Evolutionary conservation across 345 rosid species (phyloP).

Genomic region (Reutealis trisperma): DNA sequence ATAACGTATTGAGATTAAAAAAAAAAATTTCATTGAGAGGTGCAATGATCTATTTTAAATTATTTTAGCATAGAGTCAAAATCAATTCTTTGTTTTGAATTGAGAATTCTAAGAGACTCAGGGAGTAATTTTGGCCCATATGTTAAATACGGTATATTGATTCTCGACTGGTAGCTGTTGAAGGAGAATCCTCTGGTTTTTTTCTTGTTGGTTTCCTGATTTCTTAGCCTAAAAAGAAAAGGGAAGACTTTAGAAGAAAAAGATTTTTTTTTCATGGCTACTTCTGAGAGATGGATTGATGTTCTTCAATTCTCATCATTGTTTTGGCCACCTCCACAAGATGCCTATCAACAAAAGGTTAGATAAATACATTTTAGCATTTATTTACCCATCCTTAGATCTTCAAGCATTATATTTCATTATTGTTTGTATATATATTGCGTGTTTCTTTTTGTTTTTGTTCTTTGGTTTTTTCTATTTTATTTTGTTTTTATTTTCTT

Average conservation of each 20-base stretch:
- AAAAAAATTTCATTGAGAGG: not conserved
- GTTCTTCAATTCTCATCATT: slow-evolving; percentile 84
- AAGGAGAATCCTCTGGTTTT: not conserved
- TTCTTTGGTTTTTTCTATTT: not conserved
- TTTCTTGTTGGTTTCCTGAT: not conserved
- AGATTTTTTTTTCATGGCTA: slow-evolving; percentile 44
- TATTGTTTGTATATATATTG: not conserved
- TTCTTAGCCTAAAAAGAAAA: not conserved
- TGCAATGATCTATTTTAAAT: not conserved
- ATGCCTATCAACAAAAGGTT: slow-evolving; percentile 82
- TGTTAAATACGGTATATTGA: slow-evolving; percentile 48
- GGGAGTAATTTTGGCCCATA: slow-evolving; percentile 23
- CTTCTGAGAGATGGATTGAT: slow-evolving; percentile 91
- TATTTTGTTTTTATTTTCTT: no score
- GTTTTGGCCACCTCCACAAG: no score
- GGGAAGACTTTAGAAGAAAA: slow-evolving; percentile 8
- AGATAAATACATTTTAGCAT: not conserved
- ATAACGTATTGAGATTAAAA: not conserved
- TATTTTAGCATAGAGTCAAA: not conserved
- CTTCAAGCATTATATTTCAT: not conserved
- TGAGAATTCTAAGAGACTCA: slow-evolving; percentile 16
- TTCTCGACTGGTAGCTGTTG: slow-evolving; percentile 49
- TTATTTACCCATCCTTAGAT: not conserved
- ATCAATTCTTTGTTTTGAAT: not conserved
- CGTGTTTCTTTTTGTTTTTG: not conserved